Base-by-base conservation (phyloP, 2,329 filamentous ascomycete species). In the Fusarium heterosporum region DNA sequence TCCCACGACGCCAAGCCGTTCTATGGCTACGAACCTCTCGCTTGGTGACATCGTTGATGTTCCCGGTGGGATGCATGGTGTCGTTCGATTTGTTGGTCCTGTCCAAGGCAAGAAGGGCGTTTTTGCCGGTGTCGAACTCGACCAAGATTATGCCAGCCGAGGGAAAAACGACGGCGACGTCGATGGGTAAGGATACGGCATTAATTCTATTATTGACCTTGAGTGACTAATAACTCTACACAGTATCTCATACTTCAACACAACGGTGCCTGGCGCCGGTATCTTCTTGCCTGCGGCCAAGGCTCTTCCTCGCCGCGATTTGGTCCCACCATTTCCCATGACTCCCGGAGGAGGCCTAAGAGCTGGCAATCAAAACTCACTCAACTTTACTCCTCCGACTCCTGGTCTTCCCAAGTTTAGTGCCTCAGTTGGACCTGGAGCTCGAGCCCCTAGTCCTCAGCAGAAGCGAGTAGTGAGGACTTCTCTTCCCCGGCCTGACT, bases 81-180 rank as follows among this genome's bases (percentile, higher is more conserved):
- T 88, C 3, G 90, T 98, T 69, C 95, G 92, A 76, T 99, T 97
- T 76, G 83, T 98, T 64, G 96, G 96, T 42, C 83, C 84, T 38
- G 95, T 99, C 39, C 87, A 89, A 71, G 94, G 94, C 66, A 97
- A 97, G 82, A 93, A 91, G 71, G 96, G 96, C 49, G 87, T 87
- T 19, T 99, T 99, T 82, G 93, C 93, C 30, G 96, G 96, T 43
- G 92, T 99, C 34, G 96, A 99, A 79, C 84, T 99, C 66, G 88
- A 90, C 73, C 83, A 87, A 52, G 92, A 97, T 70, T 96, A 90
- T 81, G 92, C 93, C 32, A 79, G 85, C 50, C 88, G 91, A 75
- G 96, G 96, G 32, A 99, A 99, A 84, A 99, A 99, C 76, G 96
- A 87, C 73, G 96, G 96, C 66, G 94, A 97, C 78, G 96, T 98